These are phyloP conservation scores for Rhytidiadelphus loreus DNA, from an alignment of 225 moss, liverwort and hornwort species.

Conservation along the genomic window DNA sequence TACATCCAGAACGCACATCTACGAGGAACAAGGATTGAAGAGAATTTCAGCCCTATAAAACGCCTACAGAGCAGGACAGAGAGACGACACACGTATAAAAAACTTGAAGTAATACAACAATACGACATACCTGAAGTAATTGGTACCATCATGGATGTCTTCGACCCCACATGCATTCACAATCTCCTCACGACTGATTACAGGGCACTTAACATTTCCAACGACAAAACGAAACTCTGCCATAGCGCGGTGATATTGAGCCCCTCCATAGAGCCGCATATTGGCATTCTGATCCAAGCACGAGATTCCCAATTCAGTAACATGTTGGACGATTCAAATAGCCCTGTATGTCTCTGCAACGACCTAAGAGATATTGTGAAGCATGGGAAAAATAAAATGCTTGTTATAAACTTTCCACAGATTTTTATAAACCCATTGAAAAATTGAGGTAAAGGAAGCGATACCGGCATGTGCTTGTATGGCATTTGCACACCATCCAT, in stretches of 20 bases:
- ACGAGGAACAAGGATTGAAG: neutral
- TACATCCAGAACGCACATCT: neutral
- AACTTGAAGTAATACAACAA: neutral
- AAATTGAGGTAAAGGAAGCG: neutral
- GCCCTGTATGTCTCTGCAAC: neutral
- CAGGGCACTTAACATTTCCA: conserved; percentile 85
- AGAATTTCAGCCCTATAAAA: neutral
- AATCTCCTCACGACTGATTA: conserved; percentile 91
- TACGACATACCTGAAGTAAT: conserved; percentile 80
- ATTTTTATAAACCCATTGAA: neutral
- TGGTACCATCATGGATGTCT: conserved; percentile 96
- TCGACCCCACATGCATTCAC: conserved; percentile 99
- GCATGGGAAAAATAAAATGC: neutral
- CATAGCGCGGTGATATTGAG: conserved; percentile 99
- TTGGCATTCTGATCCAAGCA: conserved; percentile 58
- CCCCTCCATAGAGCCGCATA: conserved; percentile 98
- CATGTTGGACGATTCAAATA: neutral
- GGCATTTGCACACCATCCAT: conserved; percentile 89
- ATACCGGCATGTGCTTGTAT: conserved; percentile 86
- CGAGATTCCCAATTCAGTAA: neutral
- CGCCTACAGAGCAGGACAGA: neutral
- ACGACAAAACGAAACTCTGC: conserved; percentile 98
- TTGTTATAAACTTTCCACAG: neutral
- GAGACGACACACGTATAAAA: neutral
- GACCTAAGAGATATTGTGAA: neutral